A percentile compares a stretch with the other conserved stretches of the same genome.
phyloP scores from a whole-genome alignment of 257 asterid species.

The Lycium barbarum region DNA sequence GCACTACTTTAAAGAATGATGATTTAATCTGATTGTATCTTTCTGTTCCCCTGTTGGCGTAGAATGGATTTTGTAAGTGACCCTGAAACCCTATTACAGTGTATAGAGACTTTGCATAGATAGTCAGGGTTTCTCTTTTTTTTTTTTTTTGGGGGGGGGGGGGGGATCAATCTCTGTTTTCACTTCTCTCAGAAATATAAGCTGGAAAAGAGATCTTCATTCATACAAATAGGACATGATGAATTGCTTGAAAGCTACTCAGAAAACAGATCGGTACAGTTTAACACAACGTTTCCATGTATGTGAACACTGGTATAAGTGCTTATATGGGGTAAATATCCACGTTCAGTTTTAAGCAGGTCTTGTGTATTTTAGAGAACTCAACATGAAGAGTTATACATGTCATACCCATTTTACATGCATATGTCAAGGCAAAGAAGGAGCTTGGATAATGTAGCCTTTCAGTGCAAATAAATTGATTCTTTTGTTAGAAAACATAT shows the following conservation, averaged over 20 bases:
- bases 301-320: not conserved
- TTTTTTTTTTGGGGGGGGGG: not conserved
- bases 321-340: not conserved
- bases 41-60: not conserved
- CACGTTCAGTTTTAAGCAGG: not conserved
- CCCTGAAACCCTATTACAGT: not conserved
- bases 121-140: not conserved
- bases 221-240: not conserved
- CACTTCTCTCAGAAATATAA: not conserved
- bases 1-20: not conserved
- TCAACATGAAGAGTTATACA: not conserved
- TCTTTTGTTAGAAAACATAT: not conserved
- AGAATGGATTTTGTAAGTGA: not conserved
- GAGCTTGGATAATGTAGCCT: not conserved
- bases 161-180: not conserved
- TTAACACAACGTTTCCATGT: not conserved
- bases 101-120: not conserved
- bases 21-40: not conserved
- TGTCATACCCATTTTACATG: not conserved
- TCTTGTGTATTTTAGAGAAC: too few relatives aligned
- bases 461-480: not conserved
- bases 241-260: not conserved
- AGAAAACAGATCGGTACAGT: not conserved
- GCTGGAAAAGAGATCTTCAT: not conserved
- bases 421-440: not conserved